Base-by-base conservation (phyloP, 2,329 filamentous ascomycete species). In the Colletotrichum gigasporum region DNA sequence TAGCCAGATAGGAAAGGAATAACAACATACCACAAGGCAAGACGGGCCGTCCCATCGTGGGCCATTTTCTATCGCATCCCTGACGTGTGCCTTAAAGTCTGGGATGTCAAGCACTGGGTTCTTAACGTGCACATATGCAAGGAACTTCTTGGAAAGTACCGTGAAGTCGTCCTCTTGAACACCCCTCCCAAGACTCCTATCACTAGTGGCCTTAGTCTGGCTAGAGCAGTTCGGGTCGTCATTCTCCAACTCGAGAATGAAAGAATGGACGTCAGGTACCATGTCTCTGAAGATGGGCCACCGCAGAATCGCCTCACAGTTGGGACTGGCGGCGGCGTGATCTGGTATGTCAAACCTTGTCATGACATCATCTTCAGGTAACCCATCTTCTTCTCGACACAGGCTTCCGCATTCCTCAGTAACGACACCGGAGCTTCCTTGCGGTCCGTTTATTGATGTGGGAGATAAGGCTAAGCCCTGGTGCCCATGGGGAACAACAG, bases 111-210 rank as follows among this genome's bases (percentile, higher is more conserved):
- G 65, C 9, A 76, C 72, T 4, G 73, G 74, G 24, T 76, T 76
- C 52, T 76, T 76, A 18, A 72, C 70, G n/a, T 75, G 73, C 11
- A 74, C 72, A 42, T 74, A 74, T 3, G 69, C 54, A 12, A 76
- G 61, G 42, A 76, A 76, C 6, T 57, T 67, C 28, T 74, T 67
- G 14, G 72, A 69, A 3, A 75, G 68, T 22, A 63, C 47, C 2
- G 60, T 63, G 12, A 75, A 68, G 50, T 75, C 73, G 14, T 74
- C 69, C 50, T 74, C 69, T 14, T 69, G 70, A 4, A 73, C 67
- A 10, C 71, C 69, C 18, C 63, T 26, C 7, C 69, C 69, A 20
- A 69, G 58, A 5, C 52, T 66, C 9, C 37, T 14, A 30, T n/a
- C 2, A 24, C 11, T 26, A 3, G 11, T 9, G 2, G 60, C n/a